Percentiles rank a stretch among this genome's conserved stretches.
phyloP scores from a whole-genome alignment of 2,329 filamentous ascomycete genomes.

The Trichoderma cornu-damae region DNA sequence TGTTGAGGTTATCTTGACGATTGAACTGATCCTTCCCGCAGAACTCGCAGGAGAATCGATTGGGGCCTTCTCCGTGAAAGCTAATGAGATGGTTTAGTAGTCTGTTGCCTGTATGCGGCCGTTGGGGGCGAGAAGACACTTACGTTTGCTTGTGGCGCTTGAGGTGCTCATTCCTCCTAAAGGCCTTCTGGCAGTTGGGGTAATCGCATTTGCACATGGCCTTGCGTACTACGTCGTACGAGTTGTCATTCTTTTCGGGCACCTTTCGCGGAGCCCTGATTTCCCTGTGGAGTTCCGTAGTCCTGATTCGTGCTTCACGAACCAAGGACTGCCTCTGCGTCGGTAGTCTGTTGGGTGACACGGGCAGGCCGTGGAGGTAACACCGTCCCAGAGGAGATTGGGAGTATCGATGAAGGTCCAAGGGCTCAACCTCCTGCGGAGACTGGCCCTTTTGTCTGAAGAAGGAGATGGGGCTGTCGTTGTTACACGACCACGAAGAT shows the following conservation, averaged over 20 bases:
- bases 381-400: slow-evolving; percentile 32
- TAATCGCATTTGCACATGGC: slow-evolving; percentile 44
- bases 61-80: slow-evolving; percentile 37
- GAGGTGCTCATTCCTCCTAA: slow-evolving; percentile 50
- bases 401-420: slow-evolving; percentile 36
- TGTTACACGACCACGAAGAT: slow-evolving; percentile 38
- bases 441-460: slow-evolving; percentile 33
- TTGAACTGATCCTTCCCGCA: slow-evolving; percentile 41
- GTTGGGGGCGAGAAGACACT: slow-evolving; percentile 25
- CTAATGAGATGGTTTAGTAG: slow-evolving; percentile 19
- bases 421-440: slow-evolving; percentile 30
- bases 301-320: slow-evolving; percentile 41
- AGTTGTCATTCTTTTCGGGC: slow-evolving; percentile 29
- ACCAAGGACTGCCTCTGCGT: slow-evolving; percentile 39
- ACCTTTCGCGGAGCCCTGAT: slow-evolving; percentile 31
- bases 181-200: slow-evolving; percentile 44
- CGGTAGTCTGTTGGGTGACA: slow-evolving; percentile 32
- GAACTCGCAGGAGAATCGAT: slow-evolving; percentile 39
- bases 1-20: slow-evolving; percentile 40
- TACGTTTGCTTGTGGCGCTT: slow-evolving; percentile 52
- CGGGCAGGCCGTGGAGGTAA: slow-evolving; percentile 29
- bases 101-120: background rate
- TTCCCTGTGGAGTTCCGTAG: slow-evolving; percentile 41
- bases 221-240: slow-evolving; percentile 35
- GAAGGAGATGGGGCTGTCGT: slow-evolving; percentile 39